Percentiles rank a stretch among this genome's conserved stretches.
Evolutionary conservation across 441 rosid species (phyloP).

Genomic region (Theobroma grandiflorum): DNA sequence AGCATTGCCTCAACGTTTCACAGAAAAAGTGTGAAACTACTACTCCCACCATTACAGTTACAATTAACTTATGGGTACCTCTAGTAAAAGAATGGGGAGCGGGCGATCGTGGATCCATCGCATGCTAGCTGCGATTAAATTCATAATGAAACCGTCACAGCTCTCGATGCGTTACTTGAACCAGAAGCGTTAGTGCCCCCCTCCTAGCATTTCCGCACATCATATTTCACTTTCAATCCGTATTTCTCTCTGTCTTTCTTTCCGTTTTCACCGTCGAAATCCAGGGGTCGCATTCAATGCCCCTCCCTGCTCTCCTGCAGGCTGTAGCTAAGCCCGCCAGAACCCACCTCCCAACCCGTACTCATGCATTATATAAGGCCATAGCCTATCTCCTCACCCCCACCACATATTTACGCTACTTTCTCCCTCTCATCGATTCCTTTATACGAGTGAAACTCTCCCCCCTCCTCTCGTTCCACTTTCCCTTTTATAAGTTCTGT

Average conservation of each 20-base stretch:
- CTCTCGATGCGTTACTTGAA: neutral
- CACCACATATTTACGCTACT: conserved; percentile 32
- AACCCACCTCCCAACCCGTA: neutral
- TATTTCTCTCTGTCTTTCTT: neutral
- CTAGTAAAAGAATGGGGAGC: too few species aligned
- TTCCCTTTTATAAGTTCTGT: neutral
- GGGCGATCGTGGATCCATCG: too few species aligned
- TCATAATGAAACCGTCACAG: neutral
- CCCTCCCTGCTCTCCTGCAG: neutral
- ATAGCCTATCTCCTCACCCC: conserved; percentile 33
- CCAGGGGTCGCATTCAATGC: neutral
- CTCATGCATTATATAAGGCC: conserved; percentile 34
- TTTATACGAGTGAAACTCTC: conserved; percentile 48
- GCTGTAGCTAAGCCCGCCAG: too few species aligned
- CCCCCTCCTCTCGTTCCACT: conserved; percentile 31
- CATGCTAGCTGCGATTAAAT: too few species aligned
- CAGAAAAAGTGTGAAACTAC: too few species aligned
- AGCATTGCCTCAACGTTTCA: too few species aligned
- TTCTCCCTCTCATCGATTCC: conserved; percentile 5
- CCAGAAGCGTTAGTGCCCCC: neutral
- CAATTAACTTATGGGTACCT: too few species aligned
- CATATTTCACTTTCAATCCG: neutral
- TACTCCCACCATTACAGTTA: too few species aligned
- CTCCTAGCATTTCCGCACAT: neutral
- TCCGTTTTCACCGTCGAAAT: neutral